phyloP scores from a whole-genome alignment of 371 early-diverging fungal species.

The Mitosporidium daphniae region DNA sequence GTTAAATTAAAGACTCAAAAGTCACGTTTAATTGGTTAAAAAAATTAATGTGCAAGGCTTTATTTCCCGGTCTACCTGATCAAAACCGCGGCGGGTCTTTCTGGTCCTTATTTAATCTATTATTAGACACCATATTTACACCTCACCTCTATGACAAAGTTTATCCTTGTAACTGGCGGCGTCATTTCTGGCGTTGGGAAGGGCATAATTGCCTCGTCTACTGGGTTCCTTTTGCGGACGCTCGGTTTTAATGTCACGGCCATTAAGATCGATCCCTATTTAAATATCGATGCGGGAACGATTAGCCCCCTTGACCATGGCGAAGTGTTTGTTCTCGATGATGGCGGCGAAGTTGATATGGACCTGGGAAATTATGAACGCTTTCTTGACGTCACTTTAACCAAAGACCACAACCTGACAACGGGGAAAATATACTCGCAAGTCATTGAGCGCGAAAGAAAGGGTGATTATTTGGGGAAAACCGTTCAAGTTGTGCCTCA shows the following conservation, averaged over 20 bases:
- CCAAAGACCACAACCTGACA: slow-evolving; percentile 83
- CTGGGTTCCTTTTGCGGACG: slow-evolving; percentile 71
- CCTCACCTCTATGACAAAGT: slow-evolving; percentile 26
- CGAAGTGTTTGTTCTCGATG: slow-evolving; percentile 92
- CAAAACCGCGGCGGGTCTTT: too few relatives aligned
- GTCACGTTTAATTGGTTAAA: too few relatives aligned
- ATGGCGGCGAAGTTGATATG: slow-evolving; percentile 94
- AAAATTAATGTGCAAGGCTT: too few relatives aligned
- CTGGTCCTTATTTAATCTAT: neutral
- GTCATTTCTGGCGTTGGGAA: slow-evolving; percentile 95
- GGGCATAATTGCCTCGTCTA: slow-evolving; percentile 85
- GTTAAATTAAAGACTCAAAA: too few relatives aligned
- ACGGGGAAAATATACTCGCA: slow-evolving; percentile 85
- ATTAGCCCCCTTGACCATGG: slow-evolving; percentile 88
- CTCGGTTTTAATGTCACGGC: slow-evolving; percentile 69
- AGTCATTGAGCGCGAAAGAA: slow-evolving; percentile 65
- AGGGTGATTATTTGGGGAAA: slow-evolving; percentile 86
- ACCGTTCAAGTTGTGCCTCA: slow-evolving; percentile 95
- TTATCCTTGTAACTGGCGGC: slow-evolving; percentile 88
- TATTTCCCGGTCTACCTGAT: too few relatives aligned
- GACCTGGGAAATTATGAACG: slow-evolving; percentile 98
- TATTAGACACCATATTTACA: slow-evolving; percentile 2
- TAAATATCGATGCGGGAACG: slow-evolving; percentile 94
- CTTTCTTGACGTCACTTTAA: slow-evolving; percentile 60
- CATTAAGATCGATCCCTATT: slow-evolving; percentile 96